phyloP scores from a whole-genome alignment of 2,329 filamentous ascomycete genomes.

The Microdochium bolleyi region DNA sequence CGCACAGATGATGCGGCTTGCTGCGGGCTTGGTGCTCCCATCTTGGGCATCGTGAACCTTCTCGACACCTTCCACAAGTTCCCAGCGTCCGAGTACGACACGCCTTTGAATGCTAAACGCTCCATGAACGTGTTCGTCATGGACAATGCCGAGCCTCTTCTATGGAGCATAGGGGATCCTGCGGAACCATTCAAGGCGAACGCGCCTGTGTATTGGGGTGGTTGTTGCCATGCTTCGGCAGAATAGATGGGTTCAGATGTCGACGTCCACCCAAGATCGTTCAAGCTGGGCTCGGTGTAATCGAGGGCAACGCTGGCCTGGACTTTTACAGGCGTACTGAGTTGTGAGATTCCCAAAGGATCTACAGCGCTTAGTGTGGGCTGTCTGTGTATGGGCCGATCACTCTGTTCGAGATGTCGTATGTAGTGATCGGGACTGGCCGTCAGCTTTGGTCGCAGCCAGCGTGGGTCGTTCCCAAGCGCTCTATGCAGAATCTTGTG shows the following conservation, averaged over 20 bases:
- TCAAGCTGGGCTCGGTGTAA: not conserved
- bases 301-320: conserved; percentile 1
- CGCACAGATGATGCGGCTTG: not conserved
- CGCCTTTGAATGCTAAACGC: conserved; percentile 9
- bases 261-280: not conserved
- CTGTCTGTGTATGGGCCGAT: conserved; percentile 17
- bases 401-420: conserved; percentile 23
- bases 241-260: not conserved
- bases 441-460: conserved; percentile 42
- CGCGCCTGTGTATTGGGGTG: not conserved
- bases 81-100: conserved; percentile 5
- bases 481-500: conserved; percentile 49
- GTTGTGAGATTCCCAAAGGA: conserved; percentile 13
- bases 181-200: not conserved
- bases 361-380: conserved; percentile 14
- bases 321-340: not conserved
- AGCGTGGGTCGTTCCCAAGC: conserved; percentile 51
- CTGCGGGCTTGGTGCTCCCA: not conserved
- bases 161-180: not conserved
- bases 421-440: conserved; percentile 45
- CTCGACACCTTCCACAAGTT: conserved; percentile 14
- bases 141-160: conserved; percentile 10
- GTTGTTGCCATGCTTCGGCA: not conserved
- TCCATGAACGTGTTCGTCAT: conserved; percentile 12
- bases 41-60: conserved; percentile 18